Base-by-base conservation (phyloP, 768 basidiomycete species). In the Tylopilus subfusipes region DNA sequence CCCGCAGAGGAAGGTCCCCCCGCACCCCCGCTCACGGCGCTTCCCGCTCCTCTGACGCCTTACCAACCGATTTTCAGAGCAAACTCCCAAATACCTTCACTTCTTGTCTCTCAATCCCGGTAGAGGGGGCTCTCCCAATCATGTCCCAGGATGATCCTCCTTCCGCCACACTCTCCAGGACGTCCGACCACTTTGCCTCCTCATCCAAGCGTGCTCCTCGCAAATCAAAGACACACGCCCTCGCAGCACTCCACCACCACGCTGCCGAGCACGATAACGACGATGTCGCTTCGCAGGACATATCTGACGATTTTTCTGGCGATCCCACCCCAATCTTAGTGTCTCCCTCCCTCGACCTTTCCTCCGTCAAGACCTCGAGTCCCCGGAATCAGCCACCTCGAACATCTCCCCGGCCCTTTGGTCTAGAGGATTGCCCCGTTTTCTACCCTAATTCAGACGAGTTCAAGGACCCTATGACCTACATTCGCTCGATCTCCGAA, bases 401-500 rank as follows among this genome's bases (percentile, higher is more conserved):
- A 36, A 68, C 69, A 48, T 71, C 68, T 19, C 71, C 73, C n/a
- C 81, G 96, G 39, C 85, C 89, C 12, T 98, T 98, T 72, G 92
- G 82, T 18, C 78, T 99, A 50, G 77, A 85, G 56, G 92, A 98
- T 65, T 96, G 93, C 62, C 97, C 92, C 5, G 84, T 83, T 60
- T 99, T 84, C 68, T 88, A 86, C 70, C 97, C 97, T 22, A 89
- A 86, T 1, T 67, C 74, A n/a, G 95, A 93, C 54, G 90, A 99
- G 72, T 99, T 94, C 72, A 84, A 82, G 67, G 92, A 98, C 74
- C 93, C 96, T 34, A 88, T 97, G 88, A 81, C 82, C 42, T 99
- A 98, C 72, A 90, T 99, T 70, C 83, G 82, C 68, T 84, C 84
- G 54, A 88, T 95, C 59, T 80, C 85, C 19, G 82, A 82, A 48